These are phyloP conservation scores for Solanum tarijense DNA, from an alignment of 257 asterid genomes.

Conservation along the genomic window DNA sequence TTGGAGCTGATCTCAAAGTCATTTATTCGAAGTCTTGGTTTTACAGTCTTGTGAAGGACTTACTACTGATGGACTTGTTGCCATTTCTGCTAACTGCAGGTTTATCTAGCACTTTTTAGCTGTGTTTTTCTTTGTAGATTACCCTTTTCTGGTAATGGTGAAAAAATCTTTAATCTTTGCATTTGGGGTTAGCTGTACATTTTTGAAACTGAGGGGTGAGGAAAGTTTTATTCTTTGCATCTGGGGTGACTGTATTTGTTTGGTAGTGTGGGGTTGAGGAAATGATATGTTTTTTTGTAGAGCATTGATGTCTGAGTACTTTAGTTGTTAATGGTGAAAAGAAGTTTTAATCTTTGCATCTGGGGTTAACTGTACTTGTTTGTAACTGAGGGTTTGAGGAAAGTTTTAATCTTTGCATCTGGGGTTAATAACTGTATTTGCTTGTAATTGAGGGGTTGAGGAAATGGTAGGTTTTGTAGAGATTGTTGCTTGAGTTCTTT, in stretches of 20 bases:
- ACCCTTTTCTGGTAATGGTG: background rate
- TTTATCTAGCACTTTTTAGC: background rate
- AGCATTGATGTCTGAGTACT: background rate
- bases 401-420: background rate
- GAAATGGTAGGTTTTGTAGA: background rate
- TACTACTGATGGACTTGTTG: conserved; percentile 50
- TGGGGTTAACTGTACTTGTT: background rate
- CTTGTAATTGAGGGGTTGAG: background rate
- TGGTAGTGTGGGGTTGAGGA: too few species aligned
- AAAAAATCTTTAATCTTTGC: too few species aligned
- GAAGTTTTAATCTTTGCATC: background rate
- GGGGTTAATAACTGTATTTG: background rate
- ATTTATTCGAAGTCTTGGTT: conserved; percentile 50
- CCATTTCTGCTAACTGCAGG: conserved; percentile 69
- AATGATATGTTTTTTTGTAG: too few species aligned
- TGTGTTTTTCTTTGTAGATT: background rate
- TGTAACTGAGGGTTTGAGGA: background rate
- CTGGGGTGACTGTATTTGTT: too few species aligned
- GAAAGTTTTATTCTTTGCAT: too few species aligned
- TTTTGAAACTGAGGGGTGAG: too few species aligned
- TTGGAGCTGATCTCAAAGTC: conserved; percentile 50
- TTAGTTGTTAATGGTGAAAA: background rate
- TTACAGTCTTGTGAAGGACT: conserved; percentile 52
- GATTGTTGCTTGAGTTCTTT: background rate
- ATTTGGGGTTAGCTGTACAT: too few species aligned